phyloP scores from a whole-genome alignment of 169 alveolate genomes.

The Plasmodium relictum region DNA sequence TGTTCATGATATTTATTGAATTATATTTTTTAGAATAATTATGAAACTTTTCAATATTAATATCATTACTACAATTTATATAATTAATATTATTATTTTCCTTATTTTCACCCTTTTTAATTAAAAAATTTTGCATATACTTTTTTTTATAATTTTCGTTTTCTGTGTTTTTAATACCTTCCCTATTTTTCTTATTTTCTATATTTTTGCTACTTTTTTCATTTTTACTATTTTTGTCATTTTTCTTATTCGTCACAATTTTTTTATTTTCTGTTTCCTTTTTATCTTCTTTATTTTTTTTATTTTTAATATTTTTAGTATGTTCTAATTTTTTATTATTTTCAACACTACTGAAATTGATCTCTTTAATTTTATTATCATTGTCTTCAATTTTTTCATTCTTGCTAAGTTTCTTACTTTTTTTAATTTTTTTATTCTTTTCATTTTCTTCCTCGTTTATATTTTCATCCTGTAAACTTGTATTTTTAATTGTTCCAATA shows the following conservation, averaged over 20 bases:
- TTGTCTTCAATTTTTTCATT: neutral
- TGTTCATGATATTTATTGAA: slow-evolving; percentile 15
- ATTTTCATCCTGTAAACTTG: neutral
- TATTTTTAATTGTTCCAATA: too few species aligned
- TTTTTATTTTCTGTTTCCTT: slow-evolving; percentile 14
- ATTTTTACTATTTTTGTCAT: slow-evolving; percentile 1
- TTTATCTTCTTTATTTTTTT: slow-evolving; percentile 3
- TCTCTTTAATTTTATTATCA: neutral
- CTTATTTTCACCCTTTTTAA: neutral
- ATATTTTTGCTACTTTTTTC: neutral
- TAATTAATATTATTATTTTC: neutral
- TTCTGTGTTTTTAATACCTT: neutral
- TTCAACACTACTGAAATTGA: neutral
- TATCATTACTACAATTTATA: neutral
- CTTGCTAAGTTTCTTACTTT: slow-evolving; percentile 15
- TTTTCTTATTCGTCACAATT: slow-evolving; percentile 15
- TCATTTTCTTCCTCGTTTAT: slow-evolving; percentile 15
- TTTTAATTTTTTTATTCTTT: slow-evolving; percentile 22
- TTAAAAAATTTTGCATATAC: neutral
- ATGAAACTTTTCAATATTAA: neutral
- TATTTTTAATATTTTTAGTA: slow-evolving; percentile 10
- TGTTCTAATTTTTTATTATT: slow-evolving; percentile 26
- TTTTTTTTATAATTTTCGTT: neutral
- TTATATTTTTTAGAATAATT: slow-evolving; percentile 21
- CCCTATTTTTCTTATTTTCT: neutral